Evolutionary conservation across 1,139 yeast species (phyloP).

Genomic region (Suhomyces atakaporum): DNA sequence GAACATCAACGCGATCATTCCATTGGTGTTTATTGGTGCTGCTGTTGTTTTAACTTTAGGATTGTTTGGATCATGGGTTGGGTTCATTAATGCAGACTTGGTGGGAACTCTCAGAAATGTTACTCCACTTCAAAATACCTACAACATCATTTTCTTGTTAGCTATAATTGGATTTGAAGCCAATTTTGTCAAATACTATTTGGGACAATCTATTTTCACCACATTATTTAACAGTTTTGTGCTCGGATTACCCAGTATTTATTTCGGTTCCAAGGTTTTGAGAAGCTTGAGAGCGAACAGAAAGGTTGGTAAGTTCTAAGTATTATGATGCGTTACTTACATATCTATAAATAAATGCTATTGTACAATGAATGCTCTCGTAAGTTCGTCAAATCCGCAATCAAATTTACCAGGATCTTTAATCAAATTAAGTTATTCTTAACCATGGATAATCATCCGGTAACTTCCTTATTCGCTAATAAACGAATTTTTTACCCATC

Average conservation of each 20-base stretch:
- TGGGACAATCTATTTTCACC: conserved; percentile 70
- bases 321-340: not conserved
- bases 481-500: conserved; percentile 52
- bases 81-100: conserved; percentile 49
- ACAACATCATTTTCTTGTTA: conserved; percentile 51
- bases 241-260: conserved; percentile 57
- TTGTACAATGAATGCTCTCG: conserved; percentile 5
- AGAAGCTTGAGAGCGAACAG: conserved; percentile 37
- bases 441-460: too few relatives aligned
- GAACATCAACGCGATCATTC: conserved; percentile 56
- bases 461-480: conserved; percentile 24
- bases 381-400: too few relatives aligned
- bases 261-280: conserved; percentile 70
- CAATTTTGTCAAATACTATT: conserved; percentile 66
- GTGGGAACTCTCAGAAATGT: conserved; percentile 32
- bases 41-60: conserved; percentile 44
- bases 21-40: conserved; percentile 53
- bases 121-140: conserved; percentile 28
- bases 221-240: conserved; percentile 57
- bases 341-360: conserved; percentile 4
- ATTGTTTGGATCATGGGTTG: conserved; percentile 52
- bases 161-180: conserved; percentile 62
- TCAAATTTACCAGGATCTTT: too few relatives aligned
- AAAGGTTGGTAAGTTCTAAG: conserved; percentile 30
- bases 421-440: too few relatives aligned